A percentile compares a stretch with the other conserved stretches of the same genome.
phyloP scores from a whole-genome alignment of 1,284 basidiomycete genomes.

The Exobasidium cylindrosporum region DNA sequence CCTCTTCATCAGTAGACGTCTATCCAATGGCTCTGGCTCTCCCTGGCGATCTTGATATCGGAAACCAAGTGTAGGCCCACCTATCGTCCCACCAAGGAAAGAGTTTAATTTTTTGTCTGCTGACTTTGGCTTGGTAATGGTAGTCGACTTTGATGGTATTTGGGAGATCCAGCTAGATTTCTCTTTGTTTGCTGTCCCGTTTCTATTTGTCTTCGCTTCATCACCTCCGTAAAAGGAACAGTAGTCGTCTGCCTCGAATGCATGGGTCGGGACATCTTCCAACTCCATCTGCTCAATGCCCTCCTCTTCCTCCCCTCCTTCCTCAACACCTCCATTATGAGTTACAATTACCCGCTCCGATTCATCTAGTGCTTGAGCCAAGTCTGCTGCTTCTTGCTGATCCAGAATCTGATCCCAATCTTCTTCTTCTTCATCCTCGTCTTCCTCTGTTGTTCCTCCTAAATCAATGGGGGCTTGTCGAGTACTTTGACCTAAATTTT shows the following conservation, averaged over 20 bases:
- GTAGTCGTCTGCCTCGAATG: constrained; percentile 7
- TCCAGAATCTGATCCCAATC: constrained; percentile 14
- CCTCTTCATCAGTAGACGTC: constrained; percentile 7
- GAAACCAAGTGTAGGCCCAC: too few species aligned
- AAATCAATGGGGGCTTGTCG: constrained; percentile 3
- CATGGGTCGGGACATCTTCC: constrained; percentile 6
- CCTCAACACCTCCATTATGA: constrained; percentile 14
- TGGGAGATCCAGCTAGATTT: background rate
- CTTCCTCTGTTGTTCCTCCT: constrained; percentile 22
- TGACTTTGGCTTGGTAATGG: background rate
- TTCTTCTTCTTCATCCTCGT: constrained; percentile 25
- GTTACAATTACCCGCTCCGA: background rate
- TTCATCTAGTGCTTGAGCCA: constrained; percentile 1
- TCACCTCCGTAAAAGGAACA: background rate
- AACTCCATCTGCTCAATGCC: constrained; percentile 13
- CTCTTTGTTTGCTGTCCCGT: background rate
- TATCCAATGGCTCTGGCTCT: too few species aligned
- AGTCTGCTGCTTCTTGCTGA: background rate
- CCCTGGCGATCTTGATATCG: too few species aligned
- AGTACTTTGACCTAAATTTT: background rate
- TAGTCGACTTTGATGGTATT: background rate
- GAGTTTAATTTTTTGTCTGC: too few species aligned
- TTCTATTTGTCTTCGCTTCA: background rate
- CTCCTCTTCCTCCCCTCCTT: constrained; percentile 26
- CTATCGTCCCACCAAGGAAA: too few species aligned